A percentile compares a stretch with the other conserved stretches of the same genome.
phyloP scores from a whole-genome alignment of 306 rosid species.

The Vachellia collinsii region DNA sequence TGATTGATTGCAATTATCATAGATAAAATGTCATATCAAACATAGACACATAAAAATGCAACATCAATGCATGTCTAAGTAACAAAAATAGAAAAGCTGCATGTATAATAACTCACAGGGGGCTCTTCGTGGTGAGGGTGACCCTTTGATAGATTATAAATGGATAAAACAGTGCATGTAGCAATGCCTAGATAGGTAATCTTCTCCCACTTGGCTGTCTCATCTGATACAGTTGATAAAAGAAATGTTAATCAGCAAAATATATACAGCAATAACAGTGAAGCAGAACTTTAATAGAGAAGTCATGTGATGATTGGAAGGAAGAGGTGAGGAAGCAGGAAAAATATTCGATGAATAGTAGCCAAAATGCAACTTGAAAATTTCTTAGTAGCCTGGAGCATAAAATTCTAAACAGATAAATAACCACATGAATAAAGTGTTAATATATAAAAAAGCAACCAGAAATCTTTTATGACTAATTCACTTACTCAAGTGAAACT shows the following conservation, averaged over 20 bases:
- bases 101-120: slow-evolving; percentile 65
- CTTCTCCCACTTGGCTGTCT: slow-evolving; percentile 97
- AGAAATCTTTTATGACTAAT: slow-evolving; percentile 5
- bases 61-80: neutral
- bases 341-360: neutral
- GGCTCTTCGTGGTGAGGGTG: slow-evolving; percentile 77
- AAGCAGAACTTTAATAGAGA: neutral
- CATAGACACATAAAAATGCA: neutral
- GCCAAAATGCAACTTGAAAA: neutral
- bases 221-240: slow-evolving; percentile 49
- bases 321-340: neutral
- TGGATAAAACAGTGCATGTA: slow-evolving; percentile 59
- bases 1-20: neutral
- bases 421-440: neutral
- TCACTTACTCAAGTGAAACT: slow-evolving; percentile 3
- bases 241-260: neutral
- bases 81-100: slow-evolving; percentile 13
- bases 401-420: slow-evolving; percentile 10
- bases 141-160: slow-evolving; percentile 72
- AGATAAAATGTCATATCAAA: neutral
- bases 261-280: neutral
- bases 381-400: neutral
- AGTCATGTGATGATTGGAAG: slow-evolving; percentile 4
- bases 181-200: slow-evolving; percentile 84
- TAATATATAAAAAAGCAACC: neutral